phyloP scores from a whole-genome alignment of 75 land plant species.

The Cunninghamia lanceolata region DNA sequence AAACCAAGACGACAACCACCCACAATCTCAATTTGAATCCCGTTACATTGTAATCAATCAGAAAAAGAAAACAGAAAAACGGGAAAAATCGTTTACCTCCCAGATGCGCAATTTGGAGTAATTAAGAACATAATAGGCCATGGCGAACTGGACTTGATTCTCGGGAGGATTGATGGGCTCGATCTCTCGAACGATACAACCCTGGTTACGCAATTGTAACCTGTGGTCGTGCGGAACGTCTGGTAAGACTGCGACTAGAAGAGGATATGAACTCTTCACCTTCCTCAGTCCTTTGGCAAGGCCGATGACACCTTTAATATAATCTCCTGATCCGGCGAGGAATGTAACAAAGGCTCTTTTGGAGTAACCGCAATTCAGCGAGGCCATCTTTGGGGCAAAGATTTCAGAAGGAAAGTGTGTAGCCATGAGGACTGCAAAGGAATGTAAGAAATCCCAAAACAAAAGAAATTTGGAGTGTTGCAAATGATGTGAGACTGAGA shows the following conservation, averaged over 20 bases:
- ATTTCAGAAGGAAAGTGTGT: not conserved
- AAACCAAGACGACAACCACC: not conserved
- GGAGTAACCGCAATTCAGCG: not conserved
- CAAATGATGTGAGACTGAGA: too few species aligned
- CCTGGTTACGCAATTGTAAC: conserved; percentile 30
- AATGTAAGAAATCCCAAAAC: too few species aligned
- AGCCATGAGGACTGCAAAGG: too few species aligned
- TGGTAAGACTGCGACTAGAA: conserved; percentile 43
- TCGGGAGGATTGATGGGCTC: conserved; percentile 40
- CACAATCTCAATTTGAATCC: not conserved
- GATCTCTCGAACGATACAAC: conserved; percentile 44
- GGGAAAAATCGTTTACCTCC: conserved; percentile 30
- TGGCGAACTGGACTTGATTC: conserved; percentile 25
- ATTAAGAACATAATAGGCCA: conserved; percentile 45
- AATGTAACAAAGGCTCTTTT: conserved; percentile 59
- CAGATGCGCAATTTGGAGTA: conserved; percentile 68
- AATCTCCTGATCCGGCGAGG: conserved; percentile 65
- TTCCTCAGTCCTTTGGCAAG: conserved; percentile 37
- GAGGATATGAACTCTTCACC: conserved; percentile 26
- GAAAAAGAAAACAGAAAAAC: not conserved
- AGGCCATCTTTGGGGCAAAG: not conserved
- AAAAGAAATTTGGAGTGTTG: too few species aligned
- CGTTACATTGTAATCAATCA: not conserved
- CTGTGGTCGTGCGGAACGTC: conserved; percentile 55
- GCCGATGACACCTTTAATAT: not conserved